These are phyloP conservation scores for Tulasnella sp. DNA, from an alignment of 768 basidiomycete species.

Conservation along the genomic window DNA sequence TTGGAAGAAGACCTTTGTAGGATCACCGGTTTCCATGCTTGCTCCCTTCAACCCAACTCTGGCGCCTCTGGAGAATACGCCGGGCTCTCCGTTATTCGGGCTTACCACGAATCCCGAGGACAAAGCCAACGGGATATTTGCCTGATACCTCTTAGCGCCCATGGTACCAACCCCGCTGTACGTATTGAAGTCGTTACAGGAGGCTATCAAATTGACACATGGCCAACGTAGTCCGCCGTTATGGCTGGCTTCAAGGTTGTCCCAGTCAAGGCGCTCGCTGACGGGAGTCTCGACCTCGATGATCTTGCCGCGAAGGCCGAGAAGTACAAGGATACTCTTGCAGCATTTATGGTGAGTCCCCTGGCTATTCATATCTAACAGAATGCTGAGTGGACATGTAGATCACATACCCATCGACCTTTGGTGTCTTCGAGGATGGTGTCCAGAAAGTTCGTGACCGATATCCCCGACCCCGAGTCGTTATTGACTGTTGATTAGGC, in stretches of 20 bases:
- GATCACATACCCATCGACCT: conserved; percentile 97
- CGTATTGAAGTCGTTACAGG: conserved; percentile 25
- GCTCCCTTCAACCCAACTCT: conserved; percentile 97
- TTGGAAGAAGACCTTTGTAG: conserved; percentile 81
- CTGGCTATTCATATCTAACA: conserved; percentile 11
- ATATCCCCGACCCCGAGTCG: background rate
- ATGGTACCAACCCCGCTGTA: conserved; percentile 96
- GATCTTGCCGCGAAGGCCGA: conserved; percentile 82
- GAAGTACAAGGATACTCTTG: conserved; percentile 80
- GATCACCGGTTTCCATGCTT: conserved; percentile 93
- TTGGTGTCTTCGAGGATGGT: conserved; percentile 93
- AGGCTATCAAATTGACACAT: background rate
- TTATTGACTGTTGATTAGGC: conserved; percentile 35
- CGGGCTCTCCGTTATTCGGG: conserved; percentile 86
- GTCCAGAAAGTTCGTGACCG: conserved; percentile 48
- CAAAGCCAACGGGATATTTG: conserved; percentile 81
- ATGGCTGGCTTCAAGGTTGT: conserved; percentile 98
- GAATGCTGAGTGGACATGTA: conserved; percentile 24
- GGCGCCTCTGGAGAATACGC: conserved; percentile 97
- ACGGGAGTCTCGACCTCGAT: conserved; percentile 79
- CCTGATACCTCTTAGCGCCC: conserved; percentile 88
- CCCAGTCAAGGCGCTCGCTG: conserved; percentile 73
- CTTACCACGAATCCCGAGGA: conserved; percentile 83
- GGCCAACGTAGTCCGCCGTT: conserved; percentile 57
- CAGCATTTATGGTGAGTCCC: conserved; percentile 77